These are phyloP conservation scores for Erythrophleum ivorense DNA, from an alignment of 331 rosid genomes.

Conservation along the genomic window DNA sequence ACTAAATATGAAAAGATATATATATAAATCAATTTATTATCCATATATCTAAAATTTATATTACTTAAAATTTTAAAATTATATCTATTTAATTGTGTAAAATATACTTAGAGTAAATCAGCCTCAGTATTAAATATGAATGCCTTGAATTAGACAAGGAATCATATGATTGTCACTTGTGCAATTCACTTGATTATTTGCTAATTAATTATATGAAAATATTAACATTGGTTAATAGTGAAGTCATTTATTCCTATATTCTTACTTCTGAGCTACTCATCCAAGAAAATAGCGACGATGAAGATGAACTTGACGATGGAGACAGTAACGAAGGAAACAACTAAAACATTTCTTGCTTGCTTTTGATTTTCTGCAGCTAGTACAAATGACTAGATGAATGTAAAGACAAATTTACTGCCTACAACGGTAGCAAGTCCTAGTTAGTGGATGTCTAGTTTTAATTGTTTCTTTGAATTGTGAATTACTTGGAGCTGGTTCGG, in stretches of 20 bases:
- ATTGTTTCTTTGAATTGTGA: too few species aligned
- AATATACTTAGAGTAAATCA: too few species aligned
- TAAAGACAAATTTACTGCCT: background rate
- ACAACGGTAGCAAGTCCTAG: background rate
- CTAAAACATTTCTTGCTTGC: constrained; percentile 26
- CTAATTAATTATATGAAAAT: background rate
- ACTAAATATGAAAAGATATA: too few species aligned
- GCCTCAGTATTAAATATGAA: too few species aligned
- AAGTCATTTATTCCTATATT: background rate
- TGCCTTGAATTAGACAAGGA: too few species aligned
- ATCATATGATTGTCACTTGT: too few species aligned
- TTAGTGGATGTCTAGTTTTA: background rate
- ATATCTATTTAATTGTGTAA: too few species aligned
- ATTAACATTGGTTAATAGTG: background rate
- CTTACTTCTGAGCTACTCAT: constrained; percentile 3
- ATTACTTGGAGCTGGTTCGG: too few species aligned
- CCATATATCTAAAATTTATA: too few species aligned
- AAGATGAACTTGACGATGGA: constrained; percentile 15
- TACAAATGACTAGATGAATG: background rate
- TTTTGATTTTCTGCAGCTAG: background rate
- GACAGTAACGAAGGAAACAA: constrained; percentile 13
- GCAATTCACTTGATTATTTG: too few species aligned
- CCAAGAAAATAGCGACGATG: constrained; percentile 50
- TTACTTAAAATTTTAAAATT: too few species aligned
- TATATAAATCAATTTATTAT: too few species aligned